Base-by-base conservation (phyloP, 2,329 filamentous ascomycete genomes). In the Fusarium succisae region DNA sequence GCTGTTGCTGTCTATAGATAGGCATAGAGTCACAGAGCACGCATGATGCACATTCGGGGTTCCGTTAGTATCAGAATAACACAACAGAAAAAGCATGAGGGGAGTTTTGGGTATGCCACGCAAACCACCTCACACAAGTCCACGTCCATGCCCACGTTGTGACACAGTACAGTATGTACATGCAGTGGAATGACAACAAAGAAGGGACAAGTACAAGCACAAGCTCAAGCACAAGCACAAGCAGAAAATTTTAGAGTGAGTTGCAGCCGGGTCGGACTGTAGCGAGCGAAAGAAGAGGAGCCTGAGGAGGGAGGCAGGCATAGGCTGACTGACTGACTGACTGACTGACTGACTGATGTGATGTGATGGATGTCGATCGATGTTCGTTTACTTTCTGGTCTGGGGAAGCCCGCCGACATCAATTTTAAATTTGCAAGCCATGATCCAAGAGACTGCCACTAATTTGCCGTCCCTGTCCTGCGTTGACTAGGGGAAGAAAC, bases 401-500 rank as follows among this genome's bases (percentile, higher is more conserved):
- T 59, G 78, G 78, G 78, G 65, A 79, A 78, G 69, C 76, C 75
- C 66, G 67, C 75, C 72, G 70, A 64, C 68, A 72, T 76, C 76
- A 76, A 79, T 78, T 79, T 79, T 77, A 78, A 79, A 70, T 72
- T 78, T 75, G 67, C 78, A 79, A 79, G 77, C 77, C 76, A 79
- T 76, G 76, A 78, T 79, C 63, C 75, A 75, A 72, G 69, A 63
- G 56, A 53, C 59, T 45, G 64, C 56, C 63, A 68, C 66, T 79
- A 79, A 78, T 79, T 79, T 77, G 63, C 75, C 65, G 73, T 69
- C 57, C 75, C 72, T 74, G 60, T 56, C 54, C 66, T 63, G 66
- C 53, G 58, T 66, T 70, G 75, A 74, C 73, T 57, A 63, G 74
- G 66, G 69, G 58, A 55, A 32, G 44, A 70, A 66, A 56, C 63